Evolutionary conservation across 148 eudicot species (phyloP).

Genomic region (Diospyros lotus): DNA sequence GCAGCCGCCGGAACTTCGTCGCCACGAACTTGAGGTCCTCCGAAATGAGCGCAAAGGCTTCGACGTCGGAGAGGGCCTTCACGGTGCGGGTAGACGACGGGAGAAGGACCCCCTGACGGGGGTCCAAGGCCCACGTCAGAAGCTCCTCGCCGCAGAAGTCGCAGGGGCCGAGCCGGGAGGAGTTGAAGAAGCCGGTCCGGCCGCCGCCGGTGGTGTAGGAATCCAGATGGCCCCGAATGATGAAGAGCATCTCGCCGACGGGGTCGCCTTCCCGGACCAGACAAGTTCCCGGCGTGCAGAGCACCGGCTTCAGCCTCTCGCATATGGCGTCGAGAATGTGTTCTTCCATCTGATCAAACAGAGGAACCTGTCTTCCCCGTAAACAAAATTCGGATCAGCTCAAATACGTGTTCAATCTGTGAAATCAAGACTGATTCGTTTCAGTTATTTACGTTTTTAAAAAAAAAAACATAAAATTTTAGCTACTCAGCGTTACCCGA

Average conservation of each 20-base stretch:
- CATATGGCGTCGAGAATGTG: conserved; percentile 25
- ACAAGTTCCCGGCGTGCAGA: conserved; percentile 17
- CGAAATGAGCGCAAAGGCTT: conserved; percentile 17
- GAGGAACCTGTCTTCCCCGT: conserved; percentile 16
- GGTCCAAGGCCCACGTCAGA: conserved; percentile 25
- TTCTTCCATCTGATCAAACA: conserved; percentile 26
- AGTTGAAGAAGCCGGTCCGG: conserved; percentile 26
- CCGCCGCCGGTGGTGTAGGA: conserved; percentile 26
- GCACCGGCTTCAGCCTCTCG: conserved; percentile 15
- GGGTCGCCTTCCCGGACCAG: conserved; percentile 23
- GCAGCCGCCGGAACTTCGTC: conserved; percentile 19
- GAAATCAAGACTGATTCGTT: too few species aligned
- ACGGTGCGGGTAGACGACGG: conserved; percentile 29
- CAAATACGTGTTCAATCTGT: too few species aligned
- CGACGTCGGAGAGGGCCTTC: conserved; percentile 23
- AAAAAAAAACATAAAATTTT: too few species aligned
- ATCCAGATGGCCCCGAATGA: conserved; percentile 23
- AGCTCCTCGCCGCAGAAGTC: conserved; percentile 32
- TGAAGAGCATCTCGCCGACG: conserved; percentile 21
- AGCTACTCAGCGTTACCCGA: neutral
- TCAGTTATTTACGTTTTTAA: too few species aligned
- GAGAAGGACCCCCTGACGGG: neutral
- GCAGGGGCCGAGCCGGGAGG: conserved; percentile 10
- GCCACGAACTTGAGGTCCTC: conserved; percentile 24
- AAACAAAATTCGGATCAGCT: neutral